Base-by-base conservation (phyloP, 1,139 yeast genomes). In the Saccharomyces hybrid region DNA sequence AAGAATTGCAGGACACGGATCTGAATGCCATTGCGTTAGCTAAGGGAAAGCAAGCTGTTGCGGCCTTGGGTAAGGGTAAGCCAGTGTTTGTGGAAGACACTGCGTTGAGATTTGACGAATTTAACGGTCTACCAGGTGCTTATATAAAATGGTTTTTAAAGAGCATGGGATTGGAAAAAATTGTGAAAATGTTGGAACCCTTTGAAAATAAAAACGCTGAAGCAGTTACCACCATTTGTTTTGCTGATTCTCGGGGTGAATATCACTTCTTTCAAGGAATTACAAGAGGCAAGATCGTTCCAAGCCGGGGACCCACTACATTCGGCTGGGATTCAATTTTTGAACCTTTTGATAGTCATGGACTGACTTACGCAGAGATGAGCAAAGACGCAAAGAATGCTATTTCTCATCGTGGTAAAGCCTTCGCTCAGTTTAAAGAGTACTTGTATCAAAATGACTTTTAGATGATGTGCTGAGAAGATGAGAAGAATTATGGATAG, bases 251-350 rank as follows among this genome's bases (percentile, higher is more conserved):
- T 0, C 90, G 96, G 1, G 96, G 84, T 9, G 84, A 82, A 55
- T 91, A 86, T 11, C 69, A 78, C 59, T 73, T 90, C 54, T 91
- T 93, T 72, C 95, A 88, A 69, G 99, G 99, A 3, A 72, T 83
- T 47, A 88, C 96, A 3, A 75, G 80, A 16, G 99, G 99, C 11
- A 71, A 65, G 8, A 90, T 95, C 62, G 98, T 91, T 3, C 73
- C 74, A 14, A 62, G 72, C 54, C 80, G 95, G 62, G 96, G 98
- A 2, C 84, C 88, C 26, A 78, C 82, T 26, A 79, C 80, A 57
- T 95, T 95, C 69, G 99, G 99, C 2, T 95, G 97, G 96, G 97
- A 93, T 72, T 84, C 97, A 5, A 75, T 88, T 51, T 93, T 93
- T 70, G 79, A 84, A 72, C 98, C 99, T 2, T 77, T 72, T 56